Base-by-base conservation (phyloP, 495 filamentous ascomycete genomes). In the Penicillium steckii region DNA sequence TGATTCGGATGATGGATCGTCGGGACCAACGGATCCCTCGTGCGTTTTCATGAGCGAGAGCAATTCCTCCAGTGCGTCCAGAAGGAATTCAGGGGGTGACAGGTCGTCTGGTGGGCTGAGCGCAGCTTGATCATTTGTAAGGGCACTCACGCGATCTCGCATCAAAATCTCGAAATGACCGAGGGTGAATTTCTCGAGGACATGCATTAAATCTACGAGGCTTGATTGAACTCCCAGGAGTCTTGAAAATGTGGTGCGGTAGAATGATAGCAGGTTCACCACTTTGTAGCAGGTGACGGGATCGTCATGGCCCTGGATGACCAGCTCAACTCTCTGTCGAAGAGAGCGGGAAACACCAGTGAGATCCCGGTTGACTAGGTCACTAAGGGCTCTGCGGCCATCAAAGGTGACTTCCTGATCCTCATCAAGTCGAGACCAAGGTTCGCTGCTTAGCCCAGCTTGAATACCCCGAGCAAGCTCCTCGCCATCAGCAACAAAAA, bases 401-500 rank as follows among this genome's bases (percentile, higher is more conserved):
- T 98, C 89, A 64, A 95, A 97, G 1, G 79, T 59, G 9, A 73
- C 75, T n/a, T 85, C 79, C 17, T 77, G 75, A 3, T 84, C 83
- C 23, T 85, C 82, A 22, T 77, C 69, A 29, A 73, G 66, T 0
- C 80, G 77, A 18, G 85, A 79, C 95, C 94, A 97, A 1, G 90
- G 85, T 68, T 96, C 91, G 53, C 86, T 95, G 58, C 88, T 90
- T 10, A 89, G 75, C 4, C 91, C 91, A 32, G 89, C 87, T 63
- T 91, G 84, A 30, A 98, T 89, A 3, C 87, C 89, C 51, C 84
- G 87, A 29, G 87, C 89, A 54, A 96, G 88, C 56, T 96, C 90
- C 50, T 94, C 89, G n/a, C 90, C 92, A 47, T 96, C 91, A 2
- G 86, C 84, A 27, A 96, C 86, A 64, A 97, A 97, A 4, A 99